A percentile compares a stretch with the other conserved stretches of the same genome.
Conservation (phyloP, 2,329 filamentous ascomycete genomes). For the Epichloe glyceriae region DNA sequence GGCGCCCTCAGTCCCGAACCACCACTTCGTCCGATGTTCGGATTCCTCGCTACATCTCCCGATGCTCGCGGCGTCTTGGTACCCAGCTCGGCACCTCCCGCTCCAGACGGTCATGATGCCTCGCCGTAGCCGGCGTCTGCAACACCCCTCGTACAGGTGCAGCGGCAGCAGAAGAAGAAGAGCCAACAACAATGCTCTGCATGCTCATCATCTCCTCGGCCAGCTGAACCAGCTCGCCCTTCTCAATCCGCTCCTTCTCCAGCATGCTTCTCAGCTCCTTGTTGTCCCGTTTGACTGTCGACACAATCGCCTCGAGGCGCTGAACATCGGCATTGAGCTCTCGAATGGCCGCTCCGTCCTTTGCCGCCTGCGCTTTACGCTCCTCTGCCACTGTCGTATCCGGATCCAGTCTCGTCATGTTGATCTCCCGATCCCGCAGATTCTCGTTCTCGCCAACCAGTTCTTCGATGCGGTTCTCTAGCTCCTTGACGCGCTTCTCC, state of each 20-base stretch:
- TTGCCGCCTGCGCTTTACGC: slow-evolving; percentile 43
- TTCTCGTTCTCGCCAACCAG: slow-evolving; percentile 63
- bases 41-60: slow-evolving; percentile 33
- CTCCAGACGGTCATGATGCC: background rate
- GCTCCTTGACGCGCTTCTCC: slow-evolving; percentile 74
- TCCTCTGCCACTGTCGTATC: slow-evolving; percentile 34
- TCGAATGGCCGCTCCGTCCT: slow-evolving; percentile 53
- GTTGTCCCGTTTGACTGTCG: slow-evolving; percentile 58
- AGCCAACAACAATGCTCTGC: slow-evolving; percentile 31
- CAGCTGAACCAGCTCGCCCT: slow-evolving; percentile 67
- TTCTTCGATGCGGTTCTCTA: slow-evolving; percentile 59
- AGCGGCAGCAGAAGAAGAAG: slow-evolving; percentile 3
- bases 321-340: slow-evolving; percentile 62
- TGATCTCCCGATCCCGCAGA: slow-evolving; percentile 51
- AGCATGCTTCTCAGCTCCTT: slow-evolving; percentile 50
- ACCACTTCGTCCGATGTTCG: slow-evolving; percentile 18
- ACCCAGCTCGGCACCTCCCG: background rate
- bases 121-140: background rate
- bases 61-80: slow-evolving; percentile 31
- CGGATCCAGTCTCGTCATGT: slow-evolving; percentile 45
- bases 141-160: slow-evolving; percentile 9
- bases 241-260: slow-evolving; percentile 66
- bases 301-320: slow-evolving; percentile 60
- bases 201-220: slow-evolving; percentile 77
- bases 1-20: slow-evolving; percentile 50